These are phyloP conservation scores for Colletotrichum melonis DNA, from an alignment of 2,329 filamentous ascomycete species.

Conservation along the genomic window DNA sequence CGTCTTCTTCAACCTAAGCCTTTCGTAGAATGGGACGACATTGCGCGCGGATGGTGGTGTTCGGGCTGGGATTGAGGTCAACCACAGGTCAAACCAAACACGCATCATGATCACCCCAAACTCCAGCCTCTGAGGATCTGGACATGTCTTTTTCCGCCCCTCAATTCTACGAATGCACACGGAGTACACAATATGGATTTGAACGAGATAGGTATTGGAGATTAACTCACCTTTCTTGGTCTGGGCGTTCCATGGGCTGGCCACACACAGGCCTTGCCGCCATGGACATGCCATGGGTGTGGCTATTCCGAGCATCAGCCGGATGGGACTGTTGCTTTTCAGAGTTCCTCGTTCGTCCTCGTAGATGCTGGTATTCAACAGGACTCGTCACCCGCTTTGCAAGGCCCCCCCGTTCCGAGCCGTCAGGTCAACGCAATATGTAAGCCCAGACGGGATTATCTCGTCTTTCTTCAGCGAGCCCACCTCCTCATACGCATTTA, in stretches of 20 bases:
- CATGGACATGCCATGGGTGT: conserved; percentile 14
- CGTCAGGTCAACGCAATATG: background rate
- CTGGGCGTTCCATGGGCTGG: conserved; percentile 13
- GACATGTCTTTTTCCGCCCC: background rate
- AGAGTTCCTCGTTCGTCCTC: background rate
- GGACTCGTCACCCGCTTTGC: background rate
- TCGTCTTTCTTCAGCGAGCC: background rate
- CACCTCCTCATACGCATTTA: background rate
- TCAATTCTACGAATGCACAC: background rate
- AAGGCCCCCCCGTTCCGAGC: background rate
- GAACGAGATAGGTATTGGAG: background rate
- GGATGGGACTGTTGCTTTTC: conserved; percentile 8
- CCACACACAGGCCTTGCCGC: conserved; percentile 8
- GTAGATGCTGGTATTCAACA: background rate
- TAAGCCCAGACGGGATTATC: background rate
- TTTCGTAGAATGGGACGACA: background rate
- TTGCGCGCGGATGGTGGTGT: background rate
- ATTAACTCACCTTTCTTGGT: conserved; percentile 3
- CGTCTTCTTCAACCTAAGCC: too few relatives aligned
- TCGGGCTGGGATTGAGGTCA: background rate
- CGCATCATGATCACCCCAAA: background rate
- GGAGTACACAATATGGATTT: background rate
- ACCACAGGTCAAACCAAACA: background rate
- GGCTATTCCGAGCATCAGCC: conserved; percentile 22
- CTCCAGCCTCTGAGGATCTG: background rate